Percentiles rank a stretch among this genome's conserved stretches.
Conservation (phyloP, 305 asterid genomes). For the Vinca major region DNA sequence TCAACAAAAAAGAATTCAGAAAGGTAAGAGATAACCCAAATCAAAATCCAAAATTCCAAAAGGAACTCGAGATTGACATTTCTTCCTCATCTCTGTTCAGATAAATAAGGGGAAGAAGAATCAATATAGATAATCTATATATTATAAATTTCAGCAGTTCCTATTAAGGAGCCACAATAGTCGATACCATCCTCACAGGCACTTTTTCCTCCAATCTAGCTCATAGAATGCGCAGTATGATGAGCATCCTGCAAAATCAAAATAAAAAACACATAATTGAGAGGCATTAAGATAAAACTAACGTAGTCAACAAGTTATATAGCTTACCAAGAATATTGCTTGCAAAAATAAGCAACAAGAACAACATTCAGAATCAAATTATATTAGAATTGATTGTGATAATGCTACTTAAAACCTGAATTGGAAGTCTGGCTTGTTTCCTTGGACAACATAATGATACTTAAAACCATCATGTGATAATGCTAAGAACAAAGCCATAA, state of each 20-base stretch:
- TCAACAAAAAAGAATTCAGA: background rate
- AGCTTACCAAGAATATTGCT: background rate
- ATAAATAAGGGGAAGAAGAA: background rate
- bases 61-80: background rate
- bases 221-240: background rate
- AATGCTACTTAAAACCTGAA: background rate
- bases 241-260: slow-evolving; percentile 18
- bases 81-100: background rate
- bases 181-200: background rate
- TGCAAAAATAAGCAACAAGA: slow-evolving; percentile 3
- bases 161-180: slow-evolving; percentile 1
- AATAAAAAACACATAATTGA: slow-evolving; percentile 9
- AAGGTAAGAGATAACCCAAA: background rate
- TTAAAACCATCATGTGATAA: background rate
- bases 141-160: background rate
- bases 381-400: background rate
- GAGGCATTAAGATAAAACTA: slow-evolving; percentile 6
- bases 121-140: background rate
- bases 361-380: background rate
- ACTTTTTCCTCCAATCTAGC: slow-evolving; percentile 5
- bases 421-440: background rate
- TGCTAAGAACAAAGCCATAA: background rate
- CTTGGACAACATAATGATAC: background rate
- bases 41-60: background rate
- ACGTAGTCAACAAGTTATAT: background rate